Evolutionary conservation across 495 filamentous ascomycete genomes (phyloP).

Genomic region (Penicillium paxilli): DNA sequence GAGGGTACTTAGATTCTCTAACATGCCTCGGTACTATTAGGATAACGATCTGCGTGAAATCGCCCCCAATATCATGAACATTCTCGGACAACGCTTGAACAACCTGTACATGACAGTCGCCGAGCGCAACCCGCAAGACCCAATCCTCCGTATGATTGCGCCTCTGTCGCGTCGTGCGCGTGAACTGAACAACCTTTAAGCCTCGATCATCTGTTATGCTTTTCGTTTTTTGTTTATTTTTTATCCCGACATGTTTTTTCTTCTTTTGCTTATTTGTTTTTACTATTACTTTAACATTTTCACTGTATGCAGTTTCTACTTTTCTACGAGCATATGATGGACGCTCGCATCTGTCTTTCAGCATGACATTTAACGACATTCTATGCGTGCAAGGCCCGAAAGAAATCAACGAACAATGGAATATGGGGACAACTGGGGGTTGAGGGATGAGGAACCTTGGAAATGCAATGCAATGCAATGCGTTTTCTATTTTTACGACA

Average conservation of each 20-base stretch:
- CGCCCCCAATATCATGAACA: constrained; percentile 61
- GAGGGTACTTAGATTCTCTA: too few relatives aligned
- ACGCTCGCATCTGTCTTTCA: constrained; percentile 3
- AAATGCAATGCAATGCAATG: background rate
- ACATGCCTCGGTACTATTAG: too few relatives aligned
- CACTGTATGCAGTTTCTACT: background rate
- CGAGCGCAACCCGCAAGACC: constrained; percentile 59
- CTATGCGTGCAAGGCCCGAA: constrained; percentile 2
- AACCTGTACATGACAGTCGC: constrained; percentile 67
- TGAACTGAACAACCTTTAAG: constrained; percentile 40
- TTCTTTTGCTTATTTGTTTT: background rate
- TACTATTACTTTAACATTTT: background rate
- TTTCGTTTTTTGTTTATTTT: background rate
- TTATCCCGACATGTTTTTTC: background rate
- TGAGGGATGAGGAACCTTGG: background rate
- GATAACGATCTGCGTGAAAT: constrained; percentile 75
- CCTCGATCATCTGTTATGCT: background rate
- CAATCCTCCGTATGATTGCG: constrained; percentile 62
- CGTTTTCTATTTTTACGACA: background rate
- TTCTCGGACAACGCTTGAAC: constrained; percentile 70
- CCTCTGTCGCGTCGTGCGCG: constrained; percentile 53
- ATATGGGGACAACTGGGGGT: background rate
- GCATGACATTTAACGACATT: constrained; percentile 22
- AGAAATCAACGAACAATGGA: constrained; percentile 1
- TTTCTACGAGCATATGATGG: background rate